phyloP scores from a whole-genome alignment of 148 eudicot genomes.

The Polygonum maritimum region DNA sequence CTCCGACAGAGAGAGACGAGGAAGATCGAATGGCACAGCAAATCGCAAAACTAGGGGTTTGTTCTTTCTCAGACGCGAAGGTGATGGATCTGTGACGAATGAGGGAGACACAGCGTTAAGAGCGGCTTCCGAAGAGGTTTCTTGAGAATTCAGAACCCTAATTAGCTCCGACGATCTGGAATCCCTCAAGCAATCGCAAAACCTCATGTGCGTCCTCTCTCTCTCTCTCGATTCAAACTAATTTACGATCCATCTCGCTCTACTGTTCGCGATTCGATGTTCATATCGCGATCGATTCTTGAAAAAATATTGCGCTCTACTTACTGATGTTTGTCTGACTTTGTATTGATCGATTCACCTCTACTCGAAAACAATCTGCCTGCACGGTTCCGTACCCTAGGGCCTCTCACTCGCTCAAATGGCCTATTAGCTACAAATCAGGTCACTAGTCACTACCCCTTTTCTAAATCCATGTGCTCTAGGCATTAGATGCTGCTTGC shows the following conservation, averaged over 20 bases:
- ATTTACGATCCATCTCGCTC: neutral
- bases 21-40: no score
- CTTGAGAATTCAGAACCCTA: constrained; percentile 39
- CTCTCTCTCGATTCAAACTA: neutral
- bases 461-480: neutral
- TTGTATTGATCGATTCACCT: no score
- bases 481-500: neutral
- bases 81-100: no score
- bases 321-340: neutral
- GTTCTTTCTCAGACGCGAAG: no score
- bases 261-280: neutral
- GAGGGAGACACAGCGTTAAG: constrained; percentile 22
- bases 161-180: constrained; percentile 35
- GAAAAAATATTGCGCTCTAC: neutral
- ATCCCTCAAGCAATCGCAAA: constrained; percentile 43
- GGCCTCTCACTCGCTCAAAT: no score
- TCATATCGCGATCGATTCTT: neutral
- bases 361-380: neutral
- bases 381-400: no score
- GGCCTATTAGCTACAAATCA: constrained; percentile 1
- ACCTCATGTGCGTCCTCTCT: constrained; percentile 41
- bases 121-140: constrained; percentile 35
- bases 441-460: constrained; percentile 3
- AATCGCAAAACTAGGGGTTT: no score
- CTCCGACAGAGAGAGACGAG: no score